Evolutionary conservation across 768 basidiomycete species (phyloP), one percentile per base, ranked within the genome.

Genomic region (Chlorophyllum brunneum): DNA sequence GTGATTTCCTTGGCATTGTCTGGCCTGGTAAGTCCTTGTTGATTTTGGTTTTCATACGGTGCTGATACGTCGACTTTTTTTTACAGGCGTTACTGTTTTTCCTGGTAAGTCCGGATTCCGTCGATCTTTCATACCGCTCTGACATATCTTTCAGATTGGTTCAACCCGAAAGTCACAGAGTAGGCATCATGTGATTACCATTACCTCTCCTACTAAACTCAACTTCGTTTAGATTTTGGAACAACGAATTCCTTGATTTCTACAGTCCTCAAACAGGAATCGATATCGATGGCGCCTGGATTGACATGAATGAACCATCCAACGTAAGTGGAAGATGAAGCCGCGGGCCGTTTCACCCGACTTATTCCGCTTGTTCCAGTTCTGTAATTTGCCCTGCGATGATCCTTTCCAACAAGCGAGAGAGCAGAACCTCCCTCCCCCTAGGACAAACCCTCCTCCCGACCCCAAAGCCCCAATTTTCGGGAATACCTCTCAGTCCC

Each of bases 241-340:
- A 67, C 2, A 77, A 73, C 34, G 83, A 86, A 55, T 85, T 84
- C 63, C 54, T 69, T 24, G 43, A 68, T 5, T 85, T 87, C 65
- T 85, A 81, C 61, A 70, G 68, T 54, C 72, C 80, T 0, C 55
- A 70, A 10, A 72, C 64, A 0, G 83, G 83, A 1, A 54, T 88
- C 7, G 80, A 86, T 51, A 85, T 86, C 26, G 83, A 86, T 55
- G 85, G 85, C 8, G 77, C 77, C 15, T 88, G 86, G 87, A 85
- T 86, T 22, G 83, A 85, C 57, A 85, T 85, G 85, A 86, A 88
- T 61, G 85, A 87, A 54, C 85, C 86, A 5, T 65, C 83, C 2
- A 86, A 76, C 54, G 85, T 86, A 57, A 22, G 78, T 61, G 16
- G 22, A 29, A 20, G 15, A 26, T 13, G n/a, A n/a, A 15, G 13